Evolutionary conservation across 1,284 basidiomycete genomes (phyloP).

Genomic region (Trichosporon sp.): DNA sequence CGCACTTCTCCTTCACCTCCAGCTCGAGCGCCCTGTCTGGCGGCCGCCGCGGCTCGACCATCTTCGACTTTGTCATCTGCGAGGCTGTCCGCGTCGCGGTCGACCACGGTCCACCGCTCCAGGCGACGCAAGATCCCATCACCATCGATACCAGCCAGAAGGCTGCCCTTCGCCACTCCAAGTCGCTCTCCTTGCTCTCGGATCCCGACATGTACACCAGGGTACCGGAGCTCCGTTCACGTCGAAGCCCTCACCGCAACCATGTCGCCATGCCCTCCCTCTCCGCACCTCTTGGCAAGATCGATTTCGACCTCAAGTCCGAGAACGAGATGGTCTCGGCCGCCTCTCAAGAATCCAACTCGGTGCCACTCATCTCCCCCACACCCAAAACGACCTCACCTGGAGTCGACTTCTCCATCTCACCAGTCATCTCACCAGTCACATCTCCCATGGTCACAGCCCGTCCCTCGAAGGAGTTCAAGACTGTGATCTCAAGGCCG

Average conservation of each 20-base stretch:
- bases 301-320: not conserved
- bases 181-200: conserved; percentile 25
- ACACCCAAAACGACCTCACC: not conserved
- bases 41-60: conserved; percentile 22
- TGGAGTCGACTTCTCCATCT: conserved; percentile 11
- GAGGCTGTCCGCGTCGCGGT: conserved; percentile 16
- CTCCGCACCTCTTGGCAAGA: conserved; percentile 13
- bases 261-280: not conserved
- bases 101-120: not conserved
- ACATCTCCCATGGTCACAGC: not conserved
- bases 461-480: not conserved
- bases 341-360: not conserved
- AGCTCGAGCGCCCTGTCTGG: conserved; percentile 5
- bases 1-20: not conserved
- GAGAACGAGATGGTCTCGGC: not conserved
- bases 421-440: not conserved
- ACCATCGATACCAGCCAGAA: not conserved
- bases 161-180: conserved; percentile 11
- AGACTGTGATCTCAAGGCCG: not conserved
- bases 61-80: conserved; percentile 34
- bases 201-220: conserved; percentile 18
- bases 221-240: not conserved
- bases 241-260: not conserved
- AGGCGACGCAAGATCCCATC: not conserved
- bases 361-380: not conserved